Conservation (phyloP, 108 stramenopile species). For the Fragilariopsis cylindrus region DNA sequence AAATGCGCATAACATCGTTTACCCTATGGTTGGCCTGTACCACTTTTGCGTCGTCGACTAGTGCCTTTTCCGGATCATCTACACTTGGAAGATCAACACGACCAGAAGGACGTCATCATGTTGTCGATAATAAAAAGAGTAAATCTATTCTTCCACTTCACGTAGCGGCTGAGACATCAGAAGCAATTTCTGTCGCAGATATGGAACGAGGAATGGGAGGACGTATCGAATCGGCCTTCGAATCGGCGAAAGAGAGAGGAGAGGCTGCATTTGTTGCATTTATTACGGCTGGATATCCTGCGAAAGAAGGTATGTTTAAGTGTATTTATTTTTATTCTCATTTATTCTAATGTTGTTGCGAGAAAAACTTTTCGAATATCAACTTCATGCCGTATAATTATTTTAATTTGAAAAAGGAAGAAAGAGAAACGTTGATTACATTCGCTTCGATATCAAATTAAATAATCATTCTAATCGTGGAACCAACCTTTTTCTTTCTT, state of each 20-base stretch:
- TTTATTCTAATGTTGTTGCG: no score
- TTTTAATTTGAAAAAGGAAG: no score
- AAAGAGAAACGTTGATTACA: no score
- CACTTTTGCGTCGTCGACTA: slow-evolving; percentile 11
- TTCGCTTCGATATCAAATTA: background rate
- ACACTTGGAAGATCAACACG: background rate
- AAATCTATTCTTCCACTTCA: background rate
- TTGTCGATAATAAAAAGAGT: background rate
- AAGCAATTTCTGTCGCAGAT: slow-evolving; percentile 35
- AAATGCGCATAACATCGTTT: slow-evolving; percentile 19
- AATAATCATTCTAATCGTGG: background rate
- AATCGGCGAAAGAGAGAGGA: slow-evolving; percentile 67
- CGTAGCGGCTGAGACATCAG: slow-evolving; percentile 5
- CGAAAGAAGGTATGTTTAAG: slow-evolving; percentile 58
- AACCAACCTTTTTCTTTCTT: background rate
- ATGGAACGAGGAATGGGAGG: slow-evolving; percentile 74
- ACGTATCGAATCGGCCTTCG: slow-evolving; percentile 85
- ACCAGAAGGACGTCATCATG: background rate
- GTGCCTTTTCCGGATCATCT: slow-evolving; percentile 12
- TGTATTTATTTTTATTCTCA: no score
- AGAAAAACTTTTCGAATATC: no score
- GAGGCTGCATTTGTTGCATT: slow-evolving; percentile 91
- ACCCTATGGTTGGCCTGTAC: slow-evolving; percentile 7
- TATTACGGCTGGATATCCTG: slow-evolving; percentile 88
- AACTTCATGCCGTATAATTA: no score